Percentiles rank a stretch among this genome's conserved stretches.
phyloP scores from a whole-genome alignment of 345 rosid genomes.

The Arabidopsis suecica region DNA sequence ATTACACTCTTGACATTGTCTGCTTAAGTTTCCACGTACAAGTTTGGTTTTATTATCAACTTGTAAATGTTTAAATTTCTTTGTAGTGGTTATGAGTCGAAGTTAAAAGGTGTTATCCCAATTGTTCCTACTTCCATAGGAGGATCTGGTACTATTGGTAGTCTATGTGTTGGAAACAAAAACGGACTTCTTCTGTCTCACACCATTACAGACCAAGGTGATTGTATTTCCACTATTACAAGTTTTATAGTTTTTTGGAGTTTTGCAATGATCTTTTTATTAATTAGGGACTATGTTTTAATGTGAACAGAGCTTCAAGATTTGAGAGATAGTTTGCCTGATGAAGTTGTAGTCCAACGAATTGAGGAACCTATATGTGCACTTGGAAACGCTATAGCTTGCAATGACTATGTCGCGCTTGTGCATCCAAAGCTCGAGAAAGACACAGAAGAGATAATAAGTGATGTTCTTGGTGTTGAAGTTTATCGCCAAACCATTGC shows the following conservation, averaged over 20 bases:
- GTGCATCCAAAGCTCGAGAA: conserved; percentile 81
- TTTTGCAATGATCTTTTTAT: background rate
- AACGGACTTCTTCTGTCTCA: conserved; percentile 84
- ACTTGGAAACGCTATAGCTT: conserved; percentile 79
- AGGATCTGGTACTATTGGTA: conserved; percentile 71
- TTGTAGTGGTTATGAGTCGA: conserved; percentile 62
- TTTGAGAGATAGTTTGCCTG: conserved; percentile 83
- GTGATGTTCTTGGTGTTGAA: conserved; percentile 88
- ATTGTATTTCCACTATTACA: background rate
- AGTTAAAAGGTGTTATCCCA: conserved; percentile 73
- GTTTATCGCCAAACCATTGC: conserved; percentile 82
- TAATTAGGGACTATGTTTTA: background rate
- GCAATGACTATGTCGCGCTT: conserved; percentile 87
- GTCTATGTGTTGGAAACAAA: conserved; percentile 81
- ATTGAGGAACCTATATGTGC: conserved; percentile 83
- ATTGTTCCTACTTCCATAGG: conserved; percentile 74
- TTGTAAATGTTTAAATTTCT: background rate
- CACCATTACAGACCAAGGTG: conserved; percentile 86
- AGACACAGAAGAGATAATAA: conserved; percentile 80
- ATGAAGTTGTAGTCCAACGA: conserved; percentile 76
- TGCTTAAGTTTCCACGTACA: background rate
- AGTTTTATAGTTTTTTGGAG: conserved; percentile 3
- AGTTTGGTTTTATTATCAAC: background rate
- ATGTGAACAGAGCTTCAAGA: conserved; percentile 72
- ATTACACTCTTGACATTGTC: background rate